phyloP scores from a whole-genome alignment of 169 alveolate species.

The Plasmodium gonderi region DNA sequence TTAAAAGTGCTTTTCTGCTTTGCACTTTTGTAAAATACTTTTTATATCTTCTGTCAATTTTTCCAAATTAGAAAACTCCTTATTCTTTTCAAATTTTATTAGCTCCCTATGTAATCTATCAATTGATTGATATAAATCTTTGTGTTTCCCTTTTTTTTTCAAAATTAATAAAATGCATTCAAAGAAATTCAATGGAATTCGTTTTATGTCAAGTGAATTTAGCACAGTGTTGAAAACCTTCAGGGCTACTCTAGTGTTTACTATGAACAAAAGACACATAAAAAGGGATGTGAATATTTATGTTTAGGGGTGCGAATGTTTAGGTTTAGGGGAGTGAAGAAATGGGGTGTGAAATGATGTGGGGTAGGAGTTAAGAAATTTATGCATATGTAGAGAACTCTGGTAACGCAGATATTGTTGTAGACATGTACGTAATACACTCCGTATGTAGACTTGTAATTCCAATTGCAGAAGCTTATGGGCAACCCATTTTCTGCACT shows the following conservation, averaged over 20 bases:
- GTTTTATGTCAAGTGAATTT: constrained; percentile 30
- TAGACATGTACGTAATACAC: not conserved
- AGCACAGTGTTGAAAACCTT: constrained; percentile 47
- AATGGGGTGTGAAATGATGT: not conserved
- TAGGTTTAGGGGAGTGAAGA: too few relatives aligned
- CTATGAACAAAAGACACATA: constrained; percentile 29
- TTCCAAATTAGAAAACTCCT: constrained; percentile 17
- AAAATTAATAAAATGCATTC: constrained; percentile 58
- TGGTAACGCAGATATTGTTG: not conserved
- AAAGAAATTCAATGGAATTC: constrained; percentile 67
- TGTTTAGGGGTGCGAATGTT: too few relatives aligned
- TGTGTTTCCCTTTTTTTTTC: constrained; percentile 29
- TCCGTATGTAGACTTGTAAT: not conserved
- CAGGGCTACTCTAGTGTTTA: constrained; percentile 41
- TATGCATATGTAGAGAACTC: not conserved
- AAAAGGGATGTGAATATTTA: too few relatives aligned
- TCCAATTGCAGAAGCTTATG: not conserved
- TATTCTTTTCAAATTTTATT: constrained; percentile 66
- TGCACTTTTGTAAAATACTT: constrained; percentile 16
- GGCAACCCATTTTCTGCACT: not conserved
- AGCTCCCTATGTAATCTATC: constrained; percentile 65
- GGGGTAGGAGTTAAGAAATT: not conserved
- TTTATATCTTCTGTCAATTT: constrained; percentile 22
- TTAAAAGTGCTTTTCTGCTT: constrained; percentile 45
- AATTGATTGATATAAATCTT: constrained; percentile 45